A percentile compares a stretch with the other conserved stretches of the same genome.
These are phyloP conservation scores for Eucalyptus polybractea DNA, from an alignment of 345 rosid species.

Conservation along the genomic window DNA sequence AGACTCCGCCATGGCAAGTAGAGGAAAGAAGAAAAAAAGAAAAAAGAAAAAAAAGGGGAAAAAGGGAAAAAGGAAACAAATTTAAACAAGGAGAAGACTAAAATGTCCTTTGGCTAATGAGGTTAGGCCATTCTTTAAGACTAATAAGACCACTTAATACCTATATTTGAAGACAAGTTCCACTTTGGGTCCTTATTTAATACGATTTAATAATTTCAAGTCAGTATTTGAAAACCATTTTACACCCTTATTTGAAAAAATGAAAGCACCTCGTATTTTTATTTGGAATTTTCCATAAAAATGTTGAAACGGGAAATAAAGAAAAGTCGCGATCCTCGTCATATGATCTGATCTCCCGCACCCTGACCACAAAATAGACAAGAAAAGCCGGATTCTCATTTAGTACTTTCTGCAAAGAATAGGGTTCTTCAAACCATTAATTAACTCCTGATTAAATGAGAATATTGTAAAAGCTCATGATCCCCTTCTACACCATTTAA, in stretches of 20 bases:
- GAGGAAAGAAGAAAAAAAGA: no score
- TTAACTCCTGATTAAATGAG: not conserved
- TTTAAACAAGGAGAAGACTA: no score
- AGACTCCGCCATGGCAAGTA: no score
- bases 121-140: no score
- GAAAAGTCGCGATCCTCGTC: not conserved
- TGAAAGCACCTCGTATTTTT: accelerated
- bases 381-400: not conserved
- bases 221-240: no score
- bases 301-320: not conserved
- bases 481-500: not conserved
- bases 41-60: no score
- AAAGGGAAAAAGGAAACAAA: no score
- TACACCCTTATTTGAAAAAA: no score
- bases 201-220: not conserved
- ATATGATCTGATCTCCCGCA: not conserved
- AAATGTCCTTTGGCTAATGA: accelerated
- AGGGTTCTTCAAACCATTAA: not conserved
- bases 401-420: not conserved
- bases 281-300: not conserved
- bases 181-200: no score
- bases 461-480: not conserved
- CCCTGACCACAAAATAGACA: not conserved
- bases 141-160: no score
- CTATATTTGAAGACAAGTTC: no score